Conservation (phyloP, 129 eudicot species). For the Deinandra increscens region DNA sequence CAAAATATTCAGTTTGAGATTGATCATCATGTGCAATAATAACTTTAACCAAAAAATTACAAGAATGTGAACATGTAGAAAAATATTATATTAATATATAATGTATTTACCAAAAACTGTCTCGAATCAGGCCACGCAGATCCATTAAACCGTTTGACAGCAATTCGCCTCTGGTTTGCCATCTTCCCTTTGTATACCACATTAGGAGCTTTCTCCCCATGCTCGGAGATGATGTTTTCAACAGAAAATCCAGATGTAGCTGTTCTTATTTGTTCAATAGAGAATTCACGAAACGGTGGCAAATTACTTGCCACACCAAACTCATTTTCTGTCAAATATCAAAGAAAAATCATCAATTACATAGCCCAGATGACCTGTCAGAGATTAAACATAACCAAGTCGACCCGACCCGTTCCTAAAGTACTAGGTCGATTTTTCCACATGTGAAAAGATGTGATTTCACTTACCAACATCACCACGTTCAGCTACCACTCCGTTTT, state of each 20-base stretch:
- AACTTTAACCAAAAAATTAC: not conserved
- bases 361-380: too few relatives aligned
- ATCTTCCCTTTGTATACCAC: constrained; percentile 81
- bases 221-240: constrained; percentile 81
- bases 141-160: constrained; percentile 72
- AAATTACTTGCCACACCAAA: constrained; percentile 48
- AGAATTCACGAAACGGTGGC: constrained; percentile 61
- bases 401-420: too few relatives aligned
- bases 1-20: not conserved
- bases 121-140: constrained; percentile 83
- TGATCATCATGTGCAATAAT: not conserved
- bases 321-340: constrained; percentile 56
- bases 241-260: constrained; percentile 81
- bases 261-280: constrained; percentile 56
- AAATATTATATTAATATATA: not conserved
- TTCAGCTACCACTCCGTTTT: constrained; percentile 25
- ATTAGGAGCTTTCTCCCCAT: constrained; percentile 83
- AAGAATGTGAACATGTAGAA: not conserved
- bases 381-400: too few relatives aligned
- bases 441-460: not conserved
- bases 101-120: constrained; percentile 60
- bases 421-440: not conserved
- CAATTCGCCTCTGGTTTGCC: constrained; percentile 69
- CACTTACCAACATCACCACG: constrained; percentile 29
- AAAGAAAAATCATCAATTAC: not conserved